Conservation (phyloP, 2,329 filamentous ascomycete species). For the Harringtonia aguacate region DNA sequence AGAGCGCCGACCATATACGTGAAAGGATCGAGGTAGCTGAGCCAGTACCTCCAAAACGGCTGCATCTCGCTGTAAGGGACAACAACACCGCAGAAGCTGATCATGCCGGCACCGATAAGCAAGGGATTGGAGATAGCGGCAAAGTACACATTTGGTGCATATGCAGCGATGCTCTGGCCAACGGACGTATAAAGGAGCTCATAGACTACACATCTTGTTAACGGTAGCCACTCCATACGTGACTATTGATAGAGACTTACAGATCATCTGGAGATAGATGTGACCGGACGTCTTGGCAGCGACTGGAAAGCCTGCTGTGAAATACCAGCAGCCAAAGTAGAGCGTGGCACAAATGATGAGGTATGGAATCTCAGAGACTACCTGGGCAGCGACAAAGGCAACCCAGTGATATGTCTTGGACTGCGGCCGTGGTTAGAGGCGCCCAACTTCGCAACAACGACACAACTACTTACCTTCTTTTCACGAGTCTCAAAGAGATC, state of each 20-base stretch:
- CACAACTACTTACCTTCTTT: conserved; percentile 30
- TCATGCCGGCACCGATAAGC: conserved; percentile 40
- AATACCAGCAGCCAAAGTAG: conserved; percentile 41
- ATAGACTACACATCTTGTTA: conserved; percentile 26
- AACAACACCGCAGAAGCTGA: conserved; percentile 65
- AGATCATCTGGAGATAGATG: conserved; percentile 26
- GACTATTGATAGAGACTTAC: conserved; percentile 16
- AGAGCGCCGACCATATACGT: conserved; percentile 49
- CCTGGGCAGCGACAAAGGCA: conserved; percentile 54
- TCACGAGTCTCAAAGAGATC: conserved; percentile 61
- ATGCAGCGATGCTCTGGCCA: conserved; percentile 53
- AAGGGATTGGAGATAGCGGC: conserved; percentile 47
- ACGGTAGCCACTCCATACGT: not conserved
- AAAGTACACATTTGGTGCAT: conserved; percentile 50
- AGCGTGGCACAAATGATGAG: conserved; percentile 45
- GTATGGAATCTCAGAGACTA: conserved; percentile 58
- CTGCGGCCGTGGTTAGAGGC: not conserved
- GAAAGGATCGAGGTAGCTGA: conserved; percentile 52
- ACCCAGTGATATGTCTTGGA: conserved; percentile 61
- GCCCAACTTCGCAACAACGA: not conserved
- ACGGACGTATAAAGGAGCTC: conserved; percentile 51
- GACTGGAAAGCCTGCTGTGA: conserved; percentile 32
- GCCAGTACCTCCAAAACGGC: conserved; percentile 57
- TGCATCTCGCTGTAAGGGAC: conserved; percentile 55
- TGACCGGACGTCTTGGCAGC: conserved; percentile 35